Evolutionary conservation across 768 basidiomycete genomes (phyloP).

Genomic region (Gautieria morchelliformis): DNA sequence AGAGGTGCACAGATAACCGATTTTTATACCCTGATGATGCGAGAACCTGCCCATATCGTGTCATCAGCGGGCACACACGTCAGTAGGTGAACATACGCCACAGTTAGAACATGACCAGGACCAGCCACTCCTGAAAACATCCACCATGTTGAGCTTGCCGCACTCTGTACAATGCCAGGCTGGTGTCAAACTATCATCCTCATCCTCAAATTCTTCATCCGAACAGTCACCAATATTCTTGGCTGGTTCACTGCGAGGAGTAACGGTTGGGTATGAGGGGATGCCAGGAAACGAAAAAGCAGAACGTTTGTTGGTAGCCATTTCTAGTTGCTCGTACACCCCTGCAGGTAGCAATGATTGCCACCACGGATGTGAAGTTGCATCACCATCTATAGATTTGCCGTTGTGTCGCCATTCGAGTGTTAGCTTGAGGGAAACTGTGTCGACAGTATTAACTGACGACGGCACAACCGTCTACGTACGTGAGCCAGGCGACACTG

Average conservation of each 20-base stretch:
- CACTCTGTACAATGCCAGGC: neutral
- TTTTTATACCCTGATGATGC: neutral
- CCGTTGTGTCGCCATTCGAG: neutral
- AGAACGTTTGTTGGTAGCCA: neutral
- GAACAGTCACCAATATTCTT: neutral
- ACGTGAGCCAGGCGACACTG: neutral
- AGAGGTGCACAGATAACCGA: neutral
- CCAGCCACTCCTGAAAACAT: neutral
- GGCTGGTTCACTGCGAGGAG: neutral
- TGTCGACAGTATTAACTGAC: neutral
- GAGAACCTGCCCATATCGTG: neutral
- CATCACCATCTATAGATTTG: neutral
- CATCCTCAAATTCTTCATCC: neutral
- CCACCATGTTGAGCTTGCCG: conserved; percentile 1
- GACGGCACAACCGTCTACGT: neutral
- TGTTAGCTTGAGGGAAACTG: neutral
- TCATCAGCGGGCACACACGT: neutral
- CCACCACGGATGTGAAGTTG: neutral
- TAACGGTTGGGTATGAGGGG: neutral
- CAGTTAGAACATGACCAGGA: neutral
- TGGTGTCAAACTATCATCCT: neutral
- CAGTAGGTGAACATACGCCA: neutral
- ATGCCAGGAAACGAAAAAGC: neutral
- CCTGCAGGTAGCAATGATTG: neutral
- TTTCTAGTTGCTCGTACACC: neutral